phyloP scores from a whole-genome alignment of 139 green algal genomes.

The Monoraphidium neglectum region DNA sequence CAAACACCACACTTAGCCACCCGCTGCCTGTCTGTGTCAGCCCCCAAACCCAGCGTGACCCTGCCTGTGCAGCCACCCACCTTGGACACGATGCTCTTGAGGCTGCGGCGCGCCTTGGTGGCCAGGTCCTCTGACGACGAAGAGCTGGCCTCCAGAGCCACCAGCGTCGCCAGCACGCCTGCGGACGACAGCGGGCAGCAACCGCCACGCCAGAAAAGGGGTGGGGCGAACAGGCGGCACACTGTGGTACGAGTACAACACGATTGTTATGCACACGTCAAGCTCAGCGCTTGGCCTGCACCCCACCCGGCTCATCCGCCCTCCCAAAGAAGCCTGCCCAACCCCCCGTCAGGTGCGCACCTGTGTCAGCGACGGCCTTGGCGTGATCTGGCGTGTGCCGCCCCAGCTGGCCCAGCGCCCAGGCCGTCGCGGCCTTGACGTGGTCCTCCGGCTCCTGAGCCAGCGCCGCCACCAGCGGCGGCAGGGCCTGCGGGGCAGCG shows the following conservation, averaged over 20 bases:
- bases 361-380: slow-evolving; percentile 83
- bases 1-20: too few relatives aligned
- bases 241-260: too few relatives aligned
- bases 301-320: too few relatives aligned
- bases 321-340: too few relatives aligned
- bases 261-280: too few relatives aligned
- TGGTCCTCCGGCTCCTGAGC: slow-evolving; percentile 81
- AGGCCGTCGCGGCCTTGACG: slow-evolving; percentile 74
- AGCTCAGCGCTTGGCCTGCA: too few relatives aligned
- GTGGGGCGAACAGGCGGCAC: too few relatives aligned
- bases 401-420: slow-evolving; percentile 79
- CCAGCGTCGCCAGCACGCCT: slow-evolving; percentile 72
- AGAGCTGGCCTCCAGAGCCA: slow-evolving; percentile 53
- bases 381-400: slow-evolving; percentile 86
- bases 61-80: too few relatives aligned
- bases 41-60: too few relatives aligned
- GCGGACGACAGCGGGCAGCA: background rate
- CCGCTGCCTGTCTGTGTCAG: too few relatives aligned
- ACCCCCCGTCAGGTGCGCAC: too few relatives aligned
- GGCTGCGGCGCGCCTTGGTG: slow-evolving; percentile 79
- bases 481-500: slow-evolving; percentile 39
- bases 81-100: slow-evolving; percentile 81
- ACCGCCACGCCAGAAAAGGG: too few relatives aligned
- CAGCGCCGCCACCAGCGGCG: slow-evolving; percentile 69
- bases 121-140: slow-evolving; percentile 75